Percentiles rank a stretch among this genome's conserved stretches.
phyloP scores from a whole-genome alignment of 73 alveolate species.

The Blepharisma japonicum region DNA sequence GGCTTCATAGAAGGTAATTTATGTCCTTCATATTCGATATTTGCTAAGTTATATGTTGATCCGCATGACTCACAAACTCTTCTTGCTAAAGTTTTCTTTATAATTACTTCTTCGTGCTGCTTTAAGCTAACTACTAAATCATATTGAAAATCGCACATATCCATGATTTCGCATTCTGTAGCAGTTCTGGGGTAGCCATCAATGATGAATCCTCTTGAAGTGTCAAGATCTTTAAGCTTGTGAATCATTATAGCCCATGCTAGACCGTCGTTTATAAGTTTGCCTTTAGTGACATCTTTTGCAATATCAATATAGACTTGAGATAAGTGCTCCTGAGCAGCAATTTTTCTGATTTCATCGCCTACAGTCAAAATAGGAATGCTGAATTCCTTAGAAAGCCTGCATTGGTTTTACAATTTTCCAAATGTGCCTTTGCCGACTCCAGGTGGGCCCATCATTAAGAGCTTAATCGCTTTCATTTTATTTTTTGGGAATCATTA shows the following conservation, averaged over 20 bases:
- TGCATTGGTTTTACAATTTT: not conserved
- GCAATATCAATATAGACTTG: too few relatives aligned
- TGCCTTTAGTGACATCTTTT: not conserved
- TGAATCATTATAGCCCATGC: constrained; percentile 14
- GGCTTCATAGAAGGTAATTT: constrained; percentile 23
- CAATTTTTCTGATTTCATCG: constrained; percentile 31
- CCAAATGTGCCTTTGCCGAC: constrained; percentile 34
- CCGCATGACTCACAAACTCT: constrained; percentile 30
- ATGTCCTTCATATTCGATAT: constrained; percentile 21
- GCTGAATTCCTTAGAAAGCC: constrained; percentile 21
- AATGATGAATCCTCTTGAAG: not conserved
- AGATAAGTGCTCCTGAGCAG: too few relatives aligned
- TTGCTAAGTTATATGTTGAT: not conserved
- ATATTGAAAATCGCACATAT: not conserved
- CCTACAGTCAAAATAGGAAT: constrained; percentile 21
- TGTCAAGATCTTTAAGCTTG: not conserved
- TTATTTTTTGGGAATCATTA: too few relatives aligned
- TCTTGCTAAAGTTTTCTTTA: constrained; percentile 19
- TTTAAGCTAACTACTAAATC: constrained; percentile 16
- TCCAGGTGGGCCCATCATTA: constrained; percentile 32
- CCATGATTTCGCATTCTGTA: constrained; percentile 21
- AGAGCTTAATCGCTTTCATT: not conserved
- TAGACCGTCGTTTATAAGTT: not conserved
- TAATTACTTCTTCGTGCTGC: constrained; percentile 29
- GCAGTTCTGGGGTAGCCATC: constrained; percentile 27